Conservation (phyloP, 2,329 filamentous ascomycete species). For the Xylariales sp. region DNA sequence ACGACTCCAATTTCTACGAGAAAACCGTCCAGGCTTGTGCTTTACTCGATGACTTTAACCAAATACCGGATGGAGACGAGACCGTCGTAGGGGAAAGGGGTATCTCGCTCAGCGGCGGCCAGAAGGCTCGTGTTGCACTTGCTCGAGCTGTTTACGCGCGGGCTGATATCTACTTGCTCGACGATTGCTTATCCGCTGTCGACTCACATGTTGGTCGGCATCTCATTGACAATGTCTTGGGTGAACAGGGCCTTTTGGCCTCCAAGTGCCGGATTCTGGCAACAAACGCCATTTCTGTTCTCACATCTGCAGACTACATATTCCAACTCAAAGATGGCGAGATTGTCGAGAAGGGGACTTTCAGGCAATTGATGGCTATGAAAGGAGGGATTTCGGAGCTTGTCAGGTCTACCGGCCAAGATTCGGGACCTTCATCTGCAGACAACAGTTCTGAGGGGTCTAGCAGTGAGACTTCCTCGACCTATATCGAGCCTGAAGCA, state of each 20-base stretch:
- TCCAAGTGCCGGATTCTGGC: slow-evolving; percentile 89
- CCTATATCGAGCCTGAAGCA: slow-evolving; percentile 47
- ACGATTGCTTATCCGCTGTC: slow-evolving; percentile 94
- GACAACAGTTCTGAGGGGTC: slow-evolving; percentile 40
- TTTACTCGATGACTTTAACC: slow-evolving; percentile 82
- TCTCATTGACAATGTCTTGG: slow-evolving; percentile 90
- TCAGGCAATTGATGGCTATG: slow-evolving; percentile 86
- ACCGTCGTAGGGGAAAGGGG: slow-evolving; percentile 95
- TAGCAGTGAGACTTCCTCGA: slow-evolving; percentile 50
- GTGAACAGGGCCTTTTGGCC: slow-evolving; percentile 72
- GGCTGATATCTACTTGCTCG: slow-evolving; percentile 92
- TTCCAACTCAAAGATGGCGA: slow-evolving; percentile 77
- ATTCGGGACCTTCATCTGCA: slow-evolving; percentile 37
- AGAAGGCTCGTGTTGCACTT: slow-evolving; percentile 89
- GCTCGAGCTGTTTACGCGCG: slow-evolving; percentile 93
- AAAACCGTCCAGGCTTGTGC: slow-evolving; percentile 89
- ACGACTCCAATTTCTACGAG: slow-evolving; percentile 91
- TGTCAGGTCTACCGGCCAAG: slow-evolving; percentile 68
- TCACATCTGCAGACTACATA: slow-evolving; percentile 86
- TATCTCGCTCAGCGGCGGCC: slow-evolving; percentile 91
- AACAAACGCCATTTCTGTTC: slow-evolving; percentile 89
- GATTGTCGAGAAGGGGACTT: slow-evolving; percentile 84
- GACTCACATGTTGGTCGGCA: slow-evolving; percentile 96
- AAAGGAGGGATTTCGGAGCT: slow-evolving; percentile 85
- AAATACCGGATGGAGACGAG: slow-evolving; percentile 90